Base-by-base conservation (phyloP, 192 early-diverging fungal genomes). In the Gamsiella multidivaricata region DNA sequence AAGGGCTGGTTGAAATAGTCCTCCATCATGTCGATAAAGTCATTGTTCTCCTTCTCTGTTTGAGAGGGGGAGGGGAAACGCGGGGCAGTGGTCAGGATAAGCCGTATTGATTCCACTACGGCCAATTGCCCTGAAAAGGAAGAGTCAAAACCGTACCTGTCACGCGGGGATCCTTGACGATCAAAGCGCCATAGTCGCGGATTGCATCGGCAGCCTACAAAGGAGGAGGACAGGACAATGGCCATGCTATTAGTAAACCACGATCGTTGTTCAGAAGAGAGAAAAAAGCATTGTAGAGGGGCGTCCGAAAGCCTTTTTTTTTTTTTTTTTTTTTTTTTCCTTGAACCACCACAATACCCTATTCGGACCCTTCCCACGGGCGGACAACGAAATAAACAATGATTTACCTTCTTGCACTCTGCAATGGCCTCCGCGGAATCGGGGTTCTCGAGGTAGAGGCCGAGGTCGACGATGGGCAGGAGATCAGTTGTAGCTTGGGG, bases 91-190 rank as follows among this genome's bases (percentile, higher is more conserved):
- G 23, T 29, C 60, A 8, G 22, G 54, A 26, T 28, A 17, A 54
- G 11, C n/a, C n/a, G n/a, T n/a, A 51, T 20, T 34, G 37, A 18
- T 39, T 52, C 37, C 25, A 0, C 22, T 7, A 34, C 25, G 22
- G 15, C 34, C 49, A 65, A 18, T 34, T 17, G 28, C 8, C n/a
- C 53, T 11, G 28, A 10, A 32, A 23, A 25, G 18, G 8, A 29
- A 29, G 34, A 23, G 33, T 8, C 43, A 12, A 20, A 29, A 25
- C 12, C 49, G 22, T 64, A 65, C 87, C 86, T 55, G 75, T 80
- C 42, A 91, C 90, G 45, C 90, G 84, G n/a, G 91, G 89, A 78
- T 92, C 90, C 52, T 83, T 83, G 58, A 91, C 74, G 41, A 87
- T 81, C 42, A 91, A 80, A 18, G 88, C 88, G 23, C 88, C 88